Percentiles rank a stretch among this genome's conserved stretches.
These are phyloP conservation scores for Ceratocystis alfenasii DNA, from an alignment of 2,329 filamentous ascomycete species.

Conservation along the genomic window DNA sequence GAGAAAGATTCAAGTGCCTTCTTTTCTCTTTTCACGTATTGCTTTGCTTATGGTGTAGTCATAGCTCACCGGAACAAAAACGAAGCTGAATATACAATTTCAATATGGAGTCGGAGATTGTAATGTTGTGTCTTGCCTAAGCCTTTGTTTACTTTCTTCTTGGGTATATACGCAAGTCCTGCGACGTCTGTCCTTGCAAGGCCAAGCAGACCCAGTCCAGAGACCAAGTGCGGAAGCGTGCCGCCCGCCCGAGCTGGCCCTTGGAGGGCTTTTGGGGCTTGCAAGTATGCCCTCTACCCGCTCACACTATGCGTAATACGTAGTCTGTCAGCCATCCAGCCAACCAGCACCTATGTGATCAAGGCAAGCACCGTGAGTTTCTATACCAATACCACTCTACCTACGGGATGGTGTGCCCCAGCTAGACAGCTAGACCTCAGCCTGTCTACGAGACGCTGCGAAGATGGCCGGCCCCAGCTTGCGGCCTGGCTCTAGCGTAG, in stretches of 20 bases:
- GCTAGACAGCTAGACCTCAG: no score
- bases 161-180: not conserved
- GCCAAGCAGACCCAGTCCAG: not conserved
- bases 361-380: no score
- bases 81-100: not conserved
- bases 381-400: no score
- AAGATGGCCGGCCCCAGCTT: no score
- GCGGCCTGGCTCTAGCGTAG: no score
- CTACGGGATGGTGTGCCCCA: no score
- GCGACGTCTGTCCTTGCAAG: not conserved
- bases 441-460: no score
- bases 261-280: not conserved
- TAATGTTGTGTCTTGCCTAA: not conserved
- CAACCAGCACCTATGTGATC: no score
- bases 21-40: not conserved
- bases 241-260: not conserved
- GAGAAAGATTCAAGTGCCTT: not conserved
- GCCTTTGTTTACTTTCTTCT: not conserved
- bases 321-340: no score
- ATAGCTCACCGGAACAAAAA: not conserved
- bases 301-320: not conserved
- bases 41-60: not conserved
- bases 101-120: constrained; percentile 1
- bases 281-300: not conserved
- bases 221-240: not conserved